Evolutionary conservation across 2,329 filamentous ascomycete species (phyloP).

Genomic region (Fusarium gaditjirri): DNA sequence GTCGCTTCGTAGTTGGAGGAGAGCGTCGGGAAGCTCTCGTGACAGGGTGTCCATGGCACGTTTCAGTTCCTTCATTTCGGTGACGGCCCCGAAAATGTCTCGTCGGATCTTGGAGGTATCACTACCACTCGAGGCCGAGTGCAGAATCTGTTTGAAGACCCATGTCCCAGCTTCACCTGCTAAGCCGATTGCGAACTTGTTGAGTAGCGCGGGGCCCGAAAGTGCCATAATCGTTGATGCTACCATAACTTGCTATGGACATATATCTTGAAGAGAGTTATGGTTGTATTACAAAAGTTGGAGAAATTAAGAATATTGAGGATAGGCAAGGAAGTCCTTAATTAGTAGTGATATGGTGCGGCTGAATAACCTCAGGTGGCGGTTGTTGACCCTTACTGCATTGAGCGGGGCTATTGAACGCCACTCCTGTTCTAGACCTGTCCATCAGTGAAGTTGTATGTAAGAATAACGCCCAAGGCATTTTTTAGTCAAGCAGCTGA

Average conservation of each 20-base stretch:
- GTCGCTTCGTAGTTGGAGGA: neutral
- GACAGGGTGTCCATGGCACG: neutral
- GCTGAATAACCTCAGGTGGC: neutral
- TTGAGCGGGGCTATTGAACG: neutral
- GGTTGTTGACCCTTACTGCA: neutral
- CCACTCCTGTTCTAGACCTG: neutral
- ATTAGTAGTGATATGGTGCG: neutral
- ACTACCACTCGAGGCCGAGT: neutral
- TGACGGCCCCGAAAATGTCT: neutral
- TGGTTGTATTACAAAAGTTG: neutral
- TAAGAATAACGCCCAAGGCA: neutral
- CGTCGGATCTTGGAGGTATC: neutral
- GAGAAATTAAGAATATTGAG: too few species aligned
- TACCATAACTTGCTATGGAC: neutral
- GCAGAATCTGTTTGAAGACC: neutral
- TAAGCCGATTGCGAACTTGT: neutral
- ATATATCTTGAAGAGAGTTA: neutral
- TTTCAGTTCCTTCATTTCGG: neutral
- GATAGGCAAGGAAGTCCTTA: neutral
- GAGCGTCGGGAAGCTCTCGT: neutral
- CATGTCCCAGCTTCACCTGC: neutral
- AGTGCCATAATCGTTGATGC: neutral
- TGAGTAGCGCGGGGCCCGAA: neutral
- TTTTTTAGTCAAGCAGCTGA: neutral
- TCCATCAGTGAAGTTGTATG: fast-evolving